These are phyloP conservation scores for Fraxinus floribunda DNA, from an alignment of 305 asterid genomes.

Conservation along the genomic window DNA sequence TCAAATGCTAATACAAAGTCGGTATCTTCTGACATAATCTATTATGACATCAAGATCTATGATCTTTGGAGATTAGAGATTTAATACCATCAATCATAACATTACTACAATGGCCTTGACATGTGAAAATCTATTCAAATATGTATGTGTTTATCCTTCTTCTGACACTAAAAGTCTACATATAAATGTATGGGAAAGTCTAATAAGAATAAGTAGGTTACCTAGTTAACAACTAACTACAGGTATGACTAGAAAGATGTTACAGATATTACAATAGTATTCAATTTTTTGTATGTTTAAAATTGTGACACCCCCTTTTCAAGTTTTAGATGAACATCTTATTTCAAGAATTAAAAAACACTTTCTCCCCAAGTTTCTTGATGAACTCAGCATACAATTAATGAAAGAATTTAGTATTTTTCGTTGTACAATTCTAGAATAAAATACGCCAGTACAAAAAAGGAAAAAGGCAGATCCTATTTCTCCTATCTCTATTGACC, in stretches of 20 bases:
- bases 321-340: background rate
- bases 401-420: background rate
- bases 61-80: background rate
- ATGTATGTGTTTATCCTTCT: background rate
- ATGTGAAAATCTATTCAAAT: background rate
- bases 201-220: background rate
- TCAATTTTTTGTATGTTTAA: background rate
- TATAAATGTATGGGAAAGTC: background rate
- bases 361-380: slow-evolving; percentile 1
- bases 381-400: slow-evolving; percentile 10
- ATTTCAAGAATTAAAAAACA: background rate
- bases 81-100: slow-evolving; percentile 8
- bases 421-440: background rate
- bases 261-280: background rate
- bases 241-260: background rate
- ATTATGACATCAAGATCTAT: slow-evolving; percentile 8
- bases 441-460: background rate
- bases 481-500: background rate
- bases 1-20: background rate
- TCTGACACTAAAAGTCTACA: background rate
- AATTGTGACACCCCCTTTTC: background rate
- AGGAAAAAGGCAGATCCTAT: background rate
- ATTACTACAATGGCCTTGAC: background rate
- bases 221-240: background rate
- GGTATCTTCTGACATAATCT: background rate